Evolutionary conservation across 129 eudicot genomes (phyloP).

Genomic region (Smallanthus sonchifolius): DNA sequence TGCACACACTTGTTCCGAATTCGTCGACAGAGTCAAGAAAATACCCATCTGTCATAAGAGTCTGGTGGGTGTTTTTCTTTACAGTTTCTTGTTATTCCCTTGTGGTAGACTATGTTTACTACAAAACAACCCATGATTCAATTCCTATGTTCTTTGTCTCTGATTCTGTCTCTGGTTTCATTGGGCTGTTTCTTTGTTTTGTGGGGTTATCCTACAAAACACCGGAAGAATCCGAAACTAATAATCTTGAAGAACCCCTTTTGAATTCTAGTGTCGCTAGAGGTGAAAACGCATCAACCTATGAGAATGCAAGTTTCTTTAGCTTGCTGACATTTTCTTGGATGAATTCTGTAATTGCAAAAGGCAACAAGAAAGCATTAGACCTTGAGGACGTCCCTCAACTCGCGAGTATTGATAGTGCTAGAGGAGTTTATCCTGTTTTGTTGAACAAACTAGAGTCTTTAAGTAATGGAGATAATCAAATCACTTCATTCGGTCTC

Average conservation of each 20-base stretch:
- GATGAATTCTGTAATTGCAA: slow-evolving; percentile 53
- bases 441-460: slow-evolving; percentile 41
- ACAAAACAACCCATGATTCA: slow-evolving; percentile 18
- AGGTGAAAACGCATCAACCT: slow-evolving; percentile 52
- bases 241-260: slow-evolving; percentile 65
- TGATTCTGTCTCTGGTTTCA: slow-evolving; percentile 44
- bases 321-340: slow-evolving; percentile 69
- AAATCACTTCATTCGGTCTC: slow-evolving; percentile 52
- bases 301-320: slow-evolving; percentile 47
- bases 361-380: slow-evolving; percentile 57
- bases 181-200: slow-evolving; percentile 50
- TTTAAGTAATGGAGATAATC: neutral
- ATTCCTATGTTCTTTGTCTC: slow-evolving; percentile 37
- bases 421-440: slow-evolving; percentile 41
- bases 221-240: slow-evolving; percentile 24
- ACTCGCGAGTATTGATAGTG: slow-evolving; percentile 50
- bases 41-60: slow-evolving; percentile 59
- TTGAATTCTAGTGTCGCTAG: slow-evolving; percentile 34
- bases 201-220: slow-evolving; percentile 43
- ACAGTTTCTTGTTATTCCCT: slow-evolving; percentile 50
- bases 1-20: slow-evolving; percentile 30
- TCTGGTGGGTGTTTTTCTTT: slow-evolving; percentile 72
- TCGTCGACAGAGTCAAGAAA: slow-evolving; percentile 17
- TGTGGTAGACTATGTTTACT: slow-evolving; percentile 44
- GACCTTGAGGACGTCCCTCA: slow-evolving; percentile 85